A percentile compares a stretch with the other conserved stretches of the same genome.
Evolutionary conservation across 169 alveolate species (phyloP).

Genomic region (Cryptosporidium andersoni): DNA sequence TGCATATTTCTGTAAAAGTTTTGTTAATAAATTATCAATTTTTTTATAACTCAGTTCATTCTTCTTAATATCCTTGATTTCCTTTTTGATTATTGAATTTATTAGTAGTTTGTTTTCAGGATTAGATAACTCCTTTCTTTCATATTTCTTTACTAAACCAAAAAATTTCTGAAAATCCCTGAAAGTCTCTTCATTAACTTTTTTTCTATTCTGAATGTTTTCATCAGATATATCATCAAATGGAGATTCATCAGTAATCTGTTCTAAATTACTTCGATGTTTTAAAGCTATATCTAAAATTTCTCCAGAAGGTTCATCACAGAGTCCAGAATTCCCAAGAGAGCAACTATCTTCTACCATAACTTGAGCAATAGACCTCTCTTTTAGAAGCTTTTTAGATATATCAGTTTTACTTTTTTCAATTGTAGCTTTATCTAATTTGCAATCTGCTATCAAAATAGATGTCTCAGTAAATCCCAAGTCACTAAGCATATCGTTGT

Average conservation of each 20-base stretch:
- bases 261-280: not conserved
- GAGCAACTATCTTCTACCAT: constrained; percentile 26
- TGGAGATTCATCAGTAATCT: not conserved
- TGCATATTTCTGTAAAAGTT: constrained; percentile 6
- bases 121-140: constrained; percentile 7
- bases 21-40: constrained; percentile 7
- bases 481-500: not conserved
- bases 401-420: not conserved
- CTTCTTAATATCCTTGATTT: not conserved
- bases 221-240: not conserved
- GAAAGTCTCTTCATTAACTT: constrained; percentile 7
- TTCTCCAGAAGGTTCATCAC: not conserved
- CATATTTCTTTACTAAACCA: not conserved
- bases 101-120: constrained; percentile 10
- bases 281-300: not conserved
- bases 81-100: constrained; percentile 10
- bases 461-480: constrained; percentile 37
- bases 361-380: constrained; percentile 27
- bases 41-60: constrained; percentile 12
- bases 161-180: too few relatives aligned
- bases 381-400: not conserved
- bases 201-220: constrained; percentile 1
- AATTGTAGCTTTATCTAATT: not conserved
- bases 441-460: constrained; percentile 25
- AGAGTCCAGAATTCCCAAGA: not conserved